phyloP scores from a whole-genome alignment of 805 yeast species.

The Nakazawaea ishiwadae region DNA sequence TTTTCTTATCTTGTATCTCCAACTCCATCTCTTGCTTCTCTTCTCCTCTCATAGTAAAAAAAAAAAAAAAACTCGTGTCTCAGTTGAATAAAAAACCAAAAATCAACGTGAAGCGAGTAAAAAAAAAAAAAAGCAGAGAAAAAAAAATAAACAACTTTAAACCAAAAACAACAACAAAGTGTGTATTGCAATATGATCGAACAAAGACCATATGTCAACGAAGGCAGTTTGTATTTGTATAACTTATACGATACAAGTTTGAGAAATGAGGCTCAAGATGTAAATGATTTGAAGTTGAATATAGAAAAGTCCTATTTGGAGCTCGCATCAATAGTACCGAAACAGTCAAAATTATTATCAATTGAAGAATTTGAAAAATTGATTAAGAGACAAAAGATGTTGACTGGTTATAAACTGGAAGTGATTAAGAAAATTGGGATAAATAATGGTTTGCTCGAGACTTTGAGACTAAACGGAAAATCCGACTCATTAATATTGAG shows the following conservation, averaged over 20 bases:
- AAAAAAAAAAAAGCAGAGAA: background rate
- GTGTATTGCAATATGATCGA: conserved; percentile 1
- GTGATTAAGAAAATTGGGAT: background rate
- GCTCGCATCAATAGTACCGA: background rate
- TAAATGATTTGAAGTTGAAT: conserved; percentile 1
- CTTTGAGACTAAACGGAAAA: background rate
- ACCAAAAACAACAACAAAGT: background rate
- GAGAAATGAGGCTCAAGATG: background rate
- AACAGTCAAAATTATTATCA: conserved; percentile 1
- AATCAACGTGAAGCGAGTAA: background rate
- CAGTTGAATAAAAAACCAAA: too few species aligned
- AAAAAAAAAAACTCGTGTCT: too few species aligned
- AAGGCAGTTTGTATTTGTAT: conserved; percentile 3
- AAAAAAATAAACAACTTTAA: background rate
- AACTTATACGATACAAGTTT: conserved; percentile 4
- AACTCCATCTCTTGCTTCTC: too few species aligned
- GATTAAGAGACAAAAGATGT: background rate
- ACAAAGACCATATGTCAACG: conserved; percentile 8
- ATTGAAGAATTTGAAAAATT: background rate
- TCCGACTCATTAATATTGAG: background rate
- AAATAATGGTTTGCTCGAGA: background rate
- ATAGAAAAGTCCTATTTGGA: conserved; percentile 3
- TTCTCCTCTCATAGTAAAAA: too few species aligned
- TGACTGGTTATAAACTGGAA: background rate
- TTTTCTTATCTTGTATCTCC: background rate